Evolutionary conservation across 768 basidiomycete species (phyloP).

Genomic region (Suillus plorans): DNA sequence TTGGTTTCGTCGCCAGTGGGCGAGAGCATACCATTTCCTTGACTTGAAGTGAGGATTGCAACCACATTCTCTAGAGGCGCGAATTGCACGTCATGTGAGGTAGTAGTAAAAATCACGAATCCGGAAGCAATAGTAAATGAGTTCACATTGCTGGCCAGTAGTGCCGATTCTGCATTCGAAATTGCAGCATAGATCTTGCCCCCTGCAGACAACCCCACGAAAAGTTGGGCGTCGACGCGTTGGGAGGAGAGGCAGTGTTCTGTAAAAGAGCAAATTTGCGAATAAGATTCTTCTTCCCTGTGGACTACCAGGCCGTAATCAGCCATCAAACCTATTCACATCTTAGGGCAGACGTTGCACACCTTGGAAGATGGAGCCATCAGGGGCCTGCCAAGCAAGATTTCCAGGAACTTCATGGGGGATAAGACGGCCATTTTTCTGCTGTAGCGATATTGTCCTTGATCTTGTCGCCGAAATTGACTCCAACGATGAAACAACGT

Average conservation of each 20-base stretch:
- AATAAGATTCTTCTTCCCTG: conserved; percentile 16
- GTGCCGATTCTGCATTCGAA: conserved; percentile 25
- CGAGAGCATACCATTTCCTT: conserved; percentile 21
- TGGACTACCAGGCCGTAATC: conserved; percentile 3
- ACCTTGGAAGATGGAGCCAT: conserved; percentile 53
- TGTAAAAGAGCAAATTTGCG: conserved; percentile 43
- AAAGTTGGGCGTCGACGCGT: conserved; percentile 32
- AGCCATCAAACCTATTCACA: conserved; percentile 5
- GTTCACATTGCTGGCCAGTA: conserved; percentile 55
- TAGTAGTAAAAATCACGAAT: conserved; percentile 84
- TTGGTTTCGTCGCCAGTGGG: conserved; percentile 27
- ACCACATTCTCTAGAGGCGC: conserved; percentile 45
- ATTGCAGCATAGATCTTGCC: conserved; percentile 63
- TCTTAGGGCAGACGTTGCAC: conserved; percentile 5
- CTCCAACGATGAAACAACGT: neutral
- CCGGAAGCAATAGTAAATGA: conserved; percentile 74
- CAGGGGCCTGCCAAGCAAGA: conserved; percentile 42
- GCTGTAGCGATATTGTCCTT: conserved; percentile 26
- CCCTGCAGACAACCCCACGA: conserved; percentile 63
- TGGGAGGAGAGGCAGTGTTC: conserved; percentile 58
- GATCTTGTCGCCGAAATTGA: neutral
- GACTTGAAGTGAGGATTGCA: conserved; percentile 5
- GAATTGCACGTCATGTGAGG: conserved; percentile 78
- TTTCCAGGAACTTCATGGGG: conserved; percentile 13
- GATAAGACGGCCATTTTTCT: conserved; percentile 50